Evolutionary conservation across 2,329 filamentous ascomycete genomes (phyloP).

Genomic region (Ustulina deusta): DNA sequence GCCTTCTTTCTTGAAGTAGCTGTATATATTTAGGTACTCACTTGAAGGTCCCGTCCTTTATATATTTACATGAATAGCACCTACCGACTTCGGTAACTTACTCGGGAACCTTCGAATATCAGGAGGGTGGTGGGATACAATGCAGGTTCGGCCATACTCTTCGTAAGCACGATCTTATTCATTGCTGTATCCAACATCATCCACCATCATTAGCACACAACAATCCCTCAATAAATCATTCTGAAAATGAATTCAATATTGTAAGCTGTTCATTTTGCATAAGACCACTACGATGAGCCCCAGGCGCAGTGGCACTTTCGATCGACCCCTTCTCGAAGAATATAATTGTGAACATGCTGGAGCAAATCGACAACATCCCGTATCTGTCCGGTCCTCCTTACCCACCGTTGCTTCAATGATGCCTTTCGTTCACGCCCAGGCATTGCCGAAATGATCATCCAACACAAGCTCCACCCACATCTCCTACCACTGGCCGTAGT

Average conservation of each 20-base stretch:
- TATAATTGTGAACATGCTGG: neutral
- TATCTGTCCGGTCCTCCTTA: neutral
- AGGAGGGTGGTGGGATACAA: neutral
- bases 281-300: neutral
- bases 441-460: neutral
- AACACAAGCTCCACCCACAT: neutral
- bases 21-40: neutral
- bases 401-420: neutral
- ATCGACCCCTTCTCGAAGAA: neutral
- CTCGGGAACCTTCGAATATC: too few relatives aligned
- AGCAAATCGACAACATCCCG: neutral
- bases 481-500: conserved; percentile 14
- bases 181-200: neutral
- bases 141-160: neutral
- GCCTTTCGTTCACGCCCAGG: neutral
- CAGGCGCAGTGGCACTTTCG: neutral
- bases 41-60: too few relatives aligned
- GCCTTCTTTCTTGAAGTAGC: neutral
- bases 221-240: neutral
- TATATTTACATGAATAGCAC: neutral
- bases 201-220: neutral
- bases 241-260: neutral
- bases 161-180: neutral
- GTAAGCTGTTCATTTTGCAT: neutral
- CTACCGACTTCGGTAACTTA: neutral